Base-by-base conservation (phyloP, 306 rosid genomes). In the Ziziphus jujuba region DNA sequence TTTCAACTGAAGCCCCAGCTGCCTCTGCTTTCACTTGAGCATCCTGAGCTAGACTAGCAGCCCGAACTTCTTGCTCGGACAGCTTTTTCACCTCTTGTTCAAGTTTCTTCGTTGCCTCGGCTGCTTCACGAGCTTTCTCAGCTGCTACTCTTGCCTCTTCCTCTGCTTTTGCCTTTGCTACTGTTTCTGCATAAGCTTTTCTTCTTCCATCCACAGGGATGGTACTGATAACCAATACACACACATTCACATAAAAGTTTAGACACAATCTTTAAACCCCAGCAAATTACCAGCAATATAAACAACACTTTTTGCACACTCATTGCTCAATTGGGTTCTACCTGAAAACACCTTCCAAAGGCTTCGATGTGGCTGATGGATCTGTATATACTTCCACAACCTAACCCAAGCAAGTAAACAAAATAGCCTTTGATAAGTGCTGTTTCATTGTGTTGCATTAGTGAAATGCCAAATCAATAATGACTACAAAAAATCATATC, bases 201-300 rank as follows among this genome's bases (percentile, higher is more conserved):
- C 99, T 88, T 75, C 99, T 88, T 40, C 96, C 89, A 72, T 93
- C 99, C 82, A 78, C 92, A 3, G 95, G 95, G 68, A 93, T 88
- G 71, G 79, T 44, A 77, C 98, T 93, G 75, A 17, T 74, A 77
- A 60, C 61, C 4, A 24, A 16, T 17, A 58, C 17, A n/a, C n/a
- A n/a, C 21, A 50, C 20, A 50, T 17, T 50, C 24, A 50, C 24
- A 10, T 50, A 16, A 5, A 16, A n/a, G n/a, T 15, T 5, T 49
- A 49, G n/a, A n/a, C n/a, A n/a, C n/a, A n/a, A n/a, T n/a, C 22
- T 15, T 14, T 49, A 49, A 15, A 6, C 59, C 40, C 15, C 4
- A 45, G n/a, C n/a, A n/a, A n/a, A n/a, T 23, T 44, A 3, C 9
- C 22, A 34, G 20, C 9, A 60, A 31, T 47, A 8, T 2, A 35